Evolutionary conservation across 1,139 yeast genomes (phyloP), one percentile per base, ranked within the genome.

Genomic region (Hansenula lynferdii): DNA sequence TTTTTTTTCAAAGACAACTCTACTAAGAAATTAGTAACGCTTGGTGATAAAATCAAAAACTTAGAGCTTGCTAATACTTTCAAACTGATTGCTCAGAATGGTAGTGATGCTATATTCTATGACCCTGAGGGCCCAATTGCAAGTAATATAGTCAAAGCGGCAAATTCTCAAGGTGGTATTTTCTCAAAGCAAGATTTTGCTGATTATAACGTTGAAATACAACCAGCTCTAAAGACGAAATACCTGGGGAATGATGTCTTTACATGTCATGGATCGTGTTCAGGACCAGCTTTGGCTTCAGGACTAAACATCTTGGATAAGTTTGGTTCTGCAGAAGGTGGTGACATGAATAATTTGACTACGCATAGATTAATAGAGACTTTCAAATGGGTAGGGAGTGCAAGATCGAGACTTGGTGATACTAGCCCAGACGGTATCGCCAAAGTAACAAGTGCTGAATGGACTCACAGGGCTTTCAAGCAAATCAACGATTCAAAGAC

Each of bases 341-440:
- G 64, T 6, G 80, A 77, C 42, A 67, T 70, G 50, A 54, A 55
- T 6, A 66, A 67, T 0, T 52, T 71, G 6, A 69, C 74, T 14
- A 67, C 79, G 2, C 96, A 86, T 53, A 70, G 85, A 40, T 57
- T 87, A 12, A 66, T 89, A 12, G 98, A 92, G 60, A 66, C 85
- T 7, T 87, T 90, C 94, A 90, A 90, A 60, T 92, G 96, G 96
- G 74, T 87, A 72, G 86, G 90, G 1, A 74, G 94, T 9, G 90
- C 84, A 0, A 70, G 97, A 42, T 78, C 92, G 15, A 73, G 85
- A 50, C 70, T 90, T 19, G 97, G 97, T 1, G 96, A 87, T 52
- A 58, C 44, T 6, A 31, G n/a, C n/a, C n/a, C n/a, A n/a, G n/a
- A 54, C 8, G 55, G 62, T 22, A 60, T 70, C 14, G 50, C 50